Evolutionary conservation across 257 asterid genomes (phyloP).

Genomic region (Coffea eugenioides): DNA sequence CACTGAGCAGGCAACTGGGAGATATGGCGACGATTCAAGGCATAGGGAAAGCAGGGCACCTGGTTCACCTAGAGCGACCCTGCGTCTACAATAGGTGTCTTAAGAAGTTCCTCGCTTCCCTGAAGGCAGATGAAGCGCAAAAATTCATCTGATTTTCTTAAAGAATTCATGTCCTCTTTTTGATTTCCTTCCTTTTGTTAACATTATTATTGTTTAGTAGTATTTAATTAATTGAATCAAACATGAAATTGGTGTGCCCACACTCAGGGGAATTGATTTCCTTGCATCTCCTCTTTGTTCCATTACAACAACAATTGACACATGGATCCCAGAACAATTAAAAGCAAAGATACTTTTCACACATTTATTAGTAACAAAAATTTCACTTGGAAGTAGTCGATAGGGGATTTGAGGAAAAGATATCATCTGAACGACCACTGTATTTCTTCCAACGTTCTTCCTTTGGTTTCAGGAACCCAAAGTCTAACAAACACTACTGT

Average conservation of each 20-base stretch:
- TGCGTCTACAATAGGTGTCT: slow-evolving; percentile 65
- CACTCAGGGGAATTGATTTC: background rate
- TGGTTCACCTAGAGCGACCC: slow-evolving; percentile 85
- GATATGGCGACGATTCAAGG: slow-evolving; percentile 47
- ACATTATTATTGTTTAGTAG: background rate
- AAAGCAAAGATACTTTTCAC: slow-evolving; percentile 5
- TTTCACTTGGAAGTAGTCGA: background rate
- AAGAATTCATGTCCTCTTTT: background rate
- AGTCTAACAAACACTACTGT: slow-evolving; percentile 51
- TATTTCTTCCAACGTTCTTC: slow-evolving; percentile 83
- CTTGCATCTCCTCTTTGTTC: slow-evolving; percentile 16
- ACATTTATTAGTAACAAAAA: background rate
- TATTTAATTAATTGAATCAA: background rate
- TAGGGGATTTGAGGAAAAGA: background rate
- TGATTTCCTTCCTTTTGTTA: background rate
- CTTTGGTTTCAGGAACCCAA: slow-evolving; percentile 94
- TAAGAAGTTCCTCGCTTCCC: slow-evolving; percentile 61
- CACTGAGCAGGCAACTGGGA: slow-evolving; percentile 62
- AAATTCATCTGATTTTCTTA: slow-evolving; percentile 15
- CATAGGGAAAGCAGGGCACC: slow-evolving; percentile 79
- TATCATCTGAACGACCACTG: slow-evolving; percentile 60
- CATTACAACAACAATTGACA: background rate
- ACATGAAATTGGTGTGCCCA: background rate
- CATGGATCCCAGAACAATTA: background rate
- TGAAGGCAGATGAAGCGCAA: slow-evolving; percentile 36